Evolutionary conservation across 2,329 filamentous ascomycete species (phyloP).

Genomic region (Alternaria incomplexa): DNA sequence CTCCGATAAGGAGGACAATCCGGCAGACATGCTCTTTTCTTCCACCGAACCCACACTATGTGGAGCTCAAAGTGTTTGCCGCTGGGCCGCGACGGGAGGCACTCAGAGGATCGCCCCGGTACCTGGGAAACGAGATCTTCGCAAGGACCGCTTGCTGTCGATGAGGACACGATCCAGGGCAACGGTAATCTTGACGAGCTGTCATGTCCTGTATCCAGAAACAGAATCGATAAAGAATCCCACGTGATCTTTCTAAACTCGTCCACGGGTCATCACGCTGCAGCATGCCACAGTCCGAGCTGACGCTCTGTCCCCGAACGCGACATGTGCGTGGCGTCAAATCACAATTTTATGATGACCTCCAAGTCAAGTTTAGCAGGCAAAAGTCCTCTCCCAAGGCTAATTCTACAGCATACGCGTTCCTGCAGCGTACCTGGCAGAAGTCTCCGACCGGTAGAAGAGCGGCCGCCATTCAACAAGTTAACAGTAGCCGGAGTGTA

Average conservation of each 20-base stretch:
- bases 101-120: neutral
- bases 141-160: neutral
- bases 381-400: neutral
- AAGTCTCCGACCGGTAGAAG: neutral
- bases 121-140: conserved; percentile 7
- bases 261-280: neutral
- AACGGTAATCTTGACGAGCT: neutral
- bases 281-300: neutral
- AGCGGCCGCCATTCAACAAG: neutral
- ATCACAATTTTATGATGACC: neutral
- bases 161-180: neutral
- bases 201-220: neutral
- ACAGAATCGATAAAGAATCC: neutral
- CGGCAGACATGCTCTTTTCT: neutral
- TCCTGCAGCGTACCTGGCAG: neutral
- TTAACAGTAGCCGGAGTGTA: conserved; percentile 1
- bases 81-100: neutral
- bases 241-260: neutral
- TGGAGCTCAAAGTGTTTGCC: neutral
- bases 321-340: neutral
- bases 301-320: neutral
- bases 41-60: neutral
- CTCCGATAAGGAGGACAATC: neutral
- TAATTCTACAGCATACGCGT: neutral
- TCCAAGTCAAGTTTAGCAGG: neutral